These are phyloP conservation scores for Stromatinia cepivora DNA, from an alignment of 2,329 filamentous ascomycete genomes.

Conservation along the genomic window DNA sequence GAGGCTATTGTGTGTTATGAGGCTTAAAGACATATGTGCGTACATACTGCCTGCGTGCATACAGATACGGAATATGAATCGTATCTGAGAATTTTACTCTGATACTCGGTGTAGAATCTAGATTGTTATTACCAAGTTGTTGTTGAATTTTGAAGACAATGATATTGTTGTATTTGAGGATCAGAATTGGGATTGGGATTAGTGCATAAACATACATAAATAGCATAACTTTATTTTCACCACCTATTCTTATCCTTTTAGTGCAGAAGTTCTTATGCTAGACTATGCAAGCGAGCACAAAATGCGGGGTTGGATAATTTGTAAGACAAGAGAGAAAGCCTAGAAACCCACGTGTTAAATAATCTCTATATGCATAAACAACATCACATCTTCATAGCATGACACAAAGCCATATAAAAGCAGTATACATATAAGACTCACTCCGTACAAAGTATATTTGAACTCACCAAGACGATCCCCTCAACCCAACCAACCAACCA, in stretches of 20 bases:
- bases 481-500: too few species aligned
- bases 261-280: neutral
- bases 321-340: too few species aligned
- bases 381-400: too few species aligned
- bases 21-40: neutral
- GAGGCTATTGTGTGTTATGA: slow-evolving; percentile 3
- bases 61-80: neutral
- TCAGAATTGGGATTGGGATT: neutral
- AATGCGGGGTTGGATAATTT: neutral
- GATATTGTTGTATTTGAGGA: neutral
- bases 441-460: too few species aligned
- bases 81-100: too few species aligned
- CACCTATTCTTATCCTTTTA: neutral
- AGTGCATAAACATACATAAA: slow-evolving; percentile 11
- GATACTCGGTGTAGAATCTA: too few species aligned
- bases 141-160: neutral
- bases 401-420: too few species aligned
- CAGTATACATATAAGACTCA: too few species aligned
- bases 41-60: neutral
- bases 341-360: too few species aligned
- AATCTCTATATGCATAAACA: too few species aligned
- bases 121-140: too few species aligned
- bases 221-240: slow-evolving; percentile 21
- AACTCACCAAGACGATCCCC: too few species aligned
- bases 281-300: slow-evolving; percentile 6